phyloP scores from a whole-genome alignment of 345 rosid species.

The Fremontodendron californicum region DNA sequence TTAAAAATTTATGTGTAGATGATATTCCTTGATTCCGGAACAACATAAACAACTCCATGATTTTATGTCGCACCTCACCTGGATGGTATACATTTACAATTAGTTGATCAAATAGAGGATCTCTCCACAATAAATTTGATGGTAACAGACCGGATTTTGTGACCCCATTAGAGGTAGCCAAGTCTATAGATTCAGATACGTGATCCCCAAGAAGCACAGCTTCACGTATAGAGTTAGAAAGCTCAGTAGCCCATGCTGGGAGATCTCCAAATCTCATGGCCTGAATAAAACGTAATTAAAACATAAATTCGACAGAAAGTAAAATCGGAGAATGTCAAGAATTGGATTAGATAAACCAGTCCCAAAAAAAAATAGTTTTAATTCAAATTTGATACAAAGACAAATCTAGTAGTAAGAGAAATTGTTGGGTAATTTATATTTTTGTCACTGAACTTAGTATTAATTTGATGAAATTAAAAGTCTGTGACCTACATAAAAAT shows the following conservation, averaged over 20 bases:
- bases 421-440: no score
- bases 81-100: slow-evolving; percentile 77
- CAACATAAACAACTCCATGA: slow-evolving; percentile 3
- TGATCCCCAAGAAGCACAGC: slow-evolving; percentile 33
- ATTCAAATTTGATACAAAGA: neutral
- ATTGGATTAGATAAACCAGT: neutral
- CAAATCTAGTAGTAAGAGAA: neutral
- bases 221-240: slow-evolving; percentile 50
- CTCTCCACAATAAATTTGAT: slow-evolving; percentile 58
- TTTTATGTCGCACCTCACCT: slow-evolving; percentile 60
- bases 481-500: no score
- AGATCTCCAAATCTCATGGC: slow-evolving; percentile 94
- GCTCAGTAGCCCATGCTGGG: slow-evolving; percentile 66
- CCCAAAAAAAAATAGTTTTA: neutral
- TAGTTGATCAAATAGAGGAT: slow-evolving; percentile 79
- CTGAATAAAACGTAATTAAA: slow-evolving; percentile 27
- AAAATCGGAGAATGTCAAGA: neutral
- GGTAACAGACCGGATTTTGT: slow-evolving; percentile 35
- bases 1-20: neutral
- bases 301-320: neutral
- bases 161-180: slow-evolving; percentile 1
- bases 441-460: no score
- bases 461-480: no score
- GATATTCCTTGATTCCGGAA: neutral
- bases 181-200: slow-evolving; percentile 20